Evolutionary conservation across 2,329 filamentous ascomycete species (phyloP), one percentile per base, ranked within the genome.

Genomic region (Aspergillus sergii): DNA sequence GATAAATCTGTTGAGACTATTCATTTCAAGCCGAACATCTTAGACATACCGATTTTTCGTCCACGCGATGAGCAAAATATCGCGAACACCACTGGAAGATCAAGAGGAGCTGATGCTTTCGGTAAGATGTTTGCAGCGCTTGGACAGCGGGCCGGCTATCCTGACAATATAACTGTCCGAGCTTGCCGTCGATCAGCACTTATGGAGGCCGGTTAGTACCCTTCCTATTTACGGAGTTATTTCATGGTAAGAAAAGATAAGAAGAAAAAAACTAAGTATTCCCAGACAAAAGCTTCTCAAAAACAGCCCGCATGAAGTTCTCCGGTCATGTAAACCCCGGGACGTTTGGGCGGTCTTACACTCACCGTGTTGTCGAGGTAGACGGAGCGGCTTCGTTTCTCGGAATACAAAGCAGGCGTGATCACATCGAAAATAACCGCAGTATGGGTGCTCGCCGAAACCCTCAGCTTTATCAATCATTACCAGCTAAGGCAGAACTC

Each of bases 291-390:
- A 66, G 26, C 1, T 53, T 66, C 48, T 66, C 59, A 10, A 21
- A 66, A 30, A 58, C 60, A 26, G 53, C 32, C n/a, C 56, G 58
- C 30, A 68, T 68, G 32, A 68, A 66, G 19, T 64, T 64, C 43
- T 55, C 60, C 36, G 28, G 58, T 21, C 62, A 66, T 28, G 59
- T 55, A 2, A 57, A 63, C 26, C 45, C 39, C 32, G 43, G 61
- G 9, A 68, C 26, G 39, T 68, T 61, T 57, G 46, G 62, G 61
- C 59, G 59, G 26, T 68, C 58, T n/a, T 68, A 68, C 30, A 56
- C 58, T 7, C 43, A 68, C 53, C 62, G 60, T 45, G 48, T 64
- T 23, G 28, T 23, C 9, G 58, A 64, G 48, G 58, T 57, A 26
- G 54, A 64, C 58, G 39, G 59, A 21, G 21, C 45, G 14, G 54